Conservation (phyloP, 208 protist species). For the Crithidia expoeki region DNA sequence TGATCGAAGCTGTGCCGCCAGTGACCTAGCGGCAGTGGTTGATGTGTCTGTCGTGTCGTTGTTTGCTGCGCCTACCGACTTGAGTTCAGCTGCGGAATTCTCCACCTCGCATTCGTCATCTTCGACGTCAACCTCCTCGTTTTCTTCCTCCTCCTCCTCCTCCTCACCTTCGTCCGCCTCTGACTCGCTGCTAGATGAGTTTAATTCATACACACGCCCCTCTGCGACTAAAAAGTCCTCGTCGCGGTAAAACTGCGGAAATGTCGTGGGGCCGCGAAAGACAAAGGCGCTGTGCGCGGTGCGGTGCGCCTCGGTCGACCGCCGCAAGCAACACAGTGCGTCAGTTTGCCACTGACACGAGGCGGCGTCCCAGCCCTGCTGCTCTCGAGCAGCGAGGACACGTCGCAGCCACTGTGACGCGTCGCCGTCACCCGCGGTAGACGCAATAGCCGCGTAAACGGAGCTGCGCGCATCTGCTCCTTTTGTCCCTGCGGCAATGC, state of each 20-base stretch:
- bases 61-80: constrained; percentile 2
- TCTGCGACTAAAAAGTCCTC: constrained; percentile 50
- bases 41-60: neutral
- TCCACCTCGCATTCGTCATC: constrained; percentile 32
- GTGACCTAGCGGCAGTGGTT: neutral
- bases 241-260: constrained; percentile 64
- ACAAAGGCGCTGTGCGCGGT: constrained; percentile 42
- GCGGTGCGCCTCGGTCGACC: constrained; percentile 29
- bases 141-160: constrained; percentile 65
- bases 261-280: constrained; percentile 66
- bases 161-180: constrained; percentile 53
- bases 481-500: neutral
- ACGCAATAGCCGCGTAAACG: neutral
- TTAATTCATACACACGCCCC: constrained; percentile 55
- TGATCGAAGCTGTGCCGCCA: neutral
- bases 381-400: constrained; percentile 27
- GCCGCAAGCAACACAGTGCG: constrained; percentile 29
- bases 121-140: constrained; percentile 25
- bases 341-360: neutral
- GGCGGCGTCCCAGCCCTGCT: constrained; percentile 18
- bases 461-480: constrained; percentile 5
- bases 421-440: constrained; percentile 8
- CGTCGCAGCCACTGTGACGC: constrained; percentile 25
- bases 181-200: constrained; percentile 53
- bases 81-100: constrained; percentile 5